These are phyloP conservation scores for Botrytis hyacinthi DNA, from an alignment of 2,329 filamentous ascomycete species.

Conservation along the genomic window DNA sequence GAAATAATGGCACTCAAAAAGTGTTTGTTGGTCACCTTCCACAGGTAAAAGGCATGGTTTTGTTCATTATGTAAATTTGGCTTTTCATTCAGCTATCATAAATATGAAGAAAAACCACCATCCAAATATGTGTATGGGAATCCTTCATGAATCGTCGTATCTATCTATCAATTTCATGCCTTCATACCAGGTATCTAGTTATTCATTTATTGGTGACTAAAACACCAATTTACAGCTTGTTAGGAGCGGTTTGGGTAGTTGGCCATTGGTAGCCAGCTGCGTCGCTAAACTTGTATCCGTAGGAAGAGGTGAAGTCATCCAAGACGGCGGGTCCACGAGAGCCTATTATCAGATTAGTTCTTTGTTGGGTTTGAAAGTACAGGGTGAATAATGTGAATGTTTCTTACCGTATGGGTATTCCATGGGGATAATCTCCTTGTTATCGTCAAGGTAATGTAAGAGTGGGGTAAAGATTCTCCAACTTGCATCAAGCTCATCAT, in stretches of 20 bases:
- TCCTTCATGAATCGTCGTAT: slow-evolving; percentile 7
- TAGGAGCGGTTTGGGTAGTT: slow-evolving; percentile 68
- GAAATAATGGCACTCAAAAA: background rate
- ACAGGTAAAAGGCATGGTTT: background rate
- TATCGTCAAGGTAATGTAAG: slow-evolving; percentile 96
- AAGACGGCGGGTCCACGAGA: slow-evolving; percentile 94
- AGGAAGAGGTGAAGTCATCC: slow-evolving; percentile 96
- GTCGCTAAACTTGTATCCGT: slow-evolving; percentile 97
- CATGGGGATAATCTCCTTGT: slow-evolving; percentile 99
- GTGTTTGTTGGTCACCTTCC: background rate
- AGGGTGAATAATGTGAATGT: background rate
- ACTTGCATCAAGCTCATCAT: slow-evolving; percentile 93
- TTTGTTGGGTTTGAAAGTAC: background rate
- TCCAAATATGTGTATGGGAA: slow-evolving; percentile 5
- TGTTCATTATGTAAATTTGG: background rate
- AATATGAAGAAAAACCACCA: background rate
- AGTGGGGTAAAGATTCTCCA: slow-evolving; percentile 99
- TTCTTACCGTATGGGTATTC: slow-evolving; percentile 95
- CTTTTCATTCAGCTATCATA: slow-evolving; percentile 15
- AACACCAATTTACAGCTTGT: slow-evolving; percentile 69
- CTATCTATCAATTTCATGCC: slow-evolving; percentile 16
- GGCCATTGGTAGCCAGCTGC: slow-evolving; percentile 96
- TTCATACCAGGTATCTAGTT: slow-evolving; percentile 15
- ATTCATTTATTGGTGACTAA: background rate
- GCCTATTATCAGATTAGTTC: slow-evolving; percentile 51